phyloP scores from a whole-genome alignment of 352 stramenopile genomes.

The Pythium vanterpoolii region DNA sequence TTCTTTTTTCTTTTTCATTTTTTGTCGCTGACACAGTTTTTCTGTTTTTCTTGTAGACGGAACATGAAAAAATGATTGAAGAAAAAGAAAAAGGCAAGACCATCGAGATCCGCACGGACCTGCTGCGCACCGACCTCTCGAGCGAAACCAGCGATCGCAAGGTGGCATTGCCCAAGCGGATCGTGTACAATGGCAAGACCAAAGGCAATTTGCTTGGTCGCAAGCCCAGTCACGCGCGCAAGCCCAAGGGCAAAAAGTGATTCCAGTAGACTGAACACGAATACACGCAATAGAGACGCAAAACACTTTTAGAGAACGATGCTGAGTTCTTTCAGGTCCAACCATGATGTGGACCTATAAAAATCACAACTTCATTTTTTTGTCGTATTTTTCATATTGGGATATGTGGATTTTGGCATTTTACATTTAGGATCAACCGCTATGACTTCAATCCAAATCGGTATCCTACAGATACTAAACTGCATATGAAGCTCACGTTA shows the following conservation, averaged over 20 bases:
- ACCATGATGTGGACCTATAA: no score
- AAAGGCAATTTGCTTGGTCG: constrained; percentile 35
- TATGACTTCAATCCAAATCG: no score
- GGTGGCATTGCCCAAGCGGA: constrained; percentile 24
- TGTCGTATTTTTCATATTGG: background rate
- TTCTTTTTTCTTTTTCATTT: background rate
- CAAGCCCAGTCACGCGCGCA: constrained; percentile 30
- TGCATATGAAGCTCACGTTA: no score
- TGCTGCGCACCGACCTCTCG: constrained; percentile 68
- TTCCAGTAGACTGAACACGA: background rate
- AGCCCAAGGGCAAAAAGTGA: constrained; percentile 29
- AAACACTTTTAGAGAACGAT: background rate
- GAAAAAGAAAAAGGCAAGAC: constrained; percentile 38
- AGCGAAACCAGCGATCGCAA: constrained; percentile 4
- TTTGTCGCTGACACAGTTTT: background rate
- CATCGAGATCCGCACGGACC: constrained; percentile 60
- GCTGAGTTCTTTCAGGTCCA: no score
- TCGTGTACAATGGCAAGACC: constrained; percentile 18
- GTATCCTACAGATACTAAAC: no score
- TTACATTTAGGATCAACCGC: no score
- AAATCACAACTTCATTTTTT: no score
- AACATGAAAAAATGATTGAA: constrained; percentile 75
- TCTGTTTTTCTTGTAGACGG: constrained; percentile 28
- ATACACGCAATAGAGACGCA: constrained; percentile 3
- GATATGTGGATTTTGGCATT: background rate